A percentile compares a stretch with the other conserved stretches of the same genome.
Evolutionary conservation across 2,329 filamentous ascomycete genomes (phyloP).

Genomic region (Leptographium wingfieldii): DNA sequence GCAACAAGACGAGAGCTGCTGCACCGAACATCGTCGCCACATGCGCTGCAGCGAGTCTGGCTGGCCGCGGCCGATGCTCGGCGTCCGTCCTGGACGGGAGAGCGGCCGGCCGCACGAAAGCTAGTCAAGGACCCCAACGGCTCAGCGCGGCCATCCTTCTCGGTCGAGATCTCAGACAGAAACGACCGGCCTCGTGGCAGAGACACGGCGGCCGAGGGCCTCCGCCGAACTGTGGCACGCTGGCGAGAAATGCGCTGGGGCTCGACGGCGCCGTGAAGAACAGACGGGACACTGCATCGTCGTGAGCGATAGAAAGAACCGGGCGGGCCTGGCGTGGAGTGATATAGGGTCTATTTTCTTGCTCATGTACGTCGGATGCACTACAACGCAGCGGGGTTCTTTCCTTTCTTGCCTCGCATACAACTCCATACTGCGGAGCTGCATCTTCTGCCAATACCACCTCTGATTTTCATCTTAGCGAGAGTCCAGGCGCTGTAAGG

Average conservation of each 20-base stretch:
- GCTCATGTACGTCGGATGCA: too few species aligned
- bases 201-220: not conserved
- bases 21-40: not conserved
- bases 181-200: not conserved
- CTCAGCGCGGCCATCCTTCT: conserved; percentile 11
- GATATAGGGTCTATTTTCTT: too few species aligned
- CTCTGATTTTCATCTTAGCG: too few species aligned
- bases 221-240: conserved; percentile 9
- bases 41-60: conserved; percentile 7
- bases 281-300: not conserved
- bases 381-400: not conserved
- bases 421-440: not conserved
- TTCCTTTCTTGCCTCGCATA: not conserved
- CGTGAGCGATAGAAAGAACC: not conserved
- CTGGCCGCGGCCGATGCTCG: conserved; percentile 20
- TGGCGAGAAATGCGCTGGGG: conserved; percentile 6
- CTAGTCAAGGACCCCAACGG: conserved; percentile 15
- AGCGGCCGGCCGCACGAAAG: conserved; percentile 10
- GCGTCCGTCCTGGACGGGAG: conserved; percentile 5
- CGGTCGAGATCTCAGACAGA: conserved; percentile 7
- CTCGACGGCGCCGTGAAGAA: not conserved
- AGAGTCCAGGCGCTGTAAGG: too few species aligned
- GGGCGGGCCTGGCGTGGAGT: too few species aligned
- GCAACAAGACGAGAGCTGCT: not conserved
- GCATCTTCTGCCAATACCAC: not conserved